phyloP scores from a whole-genome alignment of 73 alveolate genomes.

The Blepharisma stoltei region DNA sequence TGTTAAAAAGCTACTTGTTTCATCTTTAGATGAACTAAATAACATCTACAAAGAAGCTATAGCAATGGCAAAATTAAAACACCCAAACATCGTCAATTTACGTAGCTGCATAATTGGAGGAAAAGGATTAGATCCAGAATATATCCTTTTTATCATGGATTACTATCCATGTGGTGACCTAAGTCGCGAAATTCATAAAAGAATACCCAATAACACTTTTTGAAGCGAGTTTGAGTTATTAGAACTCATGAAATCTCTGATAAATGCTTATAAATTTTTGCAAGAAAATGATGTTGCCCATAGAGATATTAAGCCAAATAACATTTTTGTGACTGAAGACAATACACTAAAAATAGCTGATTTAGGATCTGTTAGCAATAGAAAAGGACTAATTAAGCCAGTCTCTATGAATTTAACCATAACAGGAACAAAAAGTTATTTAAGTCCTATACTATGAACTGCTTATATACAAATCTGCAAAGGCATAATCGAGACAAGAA shows the following conservation, averaged over 20 bases:
- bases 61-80: neutral
- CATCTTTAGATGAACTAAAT: neutral
- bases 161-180: neutral
- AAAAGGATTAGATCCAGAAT: neutral
- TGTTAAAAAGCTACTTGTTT: neutral
- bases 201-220: neutral
- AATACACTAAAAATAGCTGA: constrained; percentile 40
- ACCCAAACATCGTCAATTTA: neutral
- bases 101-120: neutral
- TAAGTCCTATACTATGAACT: neutral
- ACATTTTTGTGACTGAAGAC: constrained; percentile 40
- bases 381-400: neutral
- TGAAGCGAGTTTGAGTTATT: neutral
- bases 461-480: neutral
- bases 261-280: constrained; percentile 37
- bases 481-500: neutral
- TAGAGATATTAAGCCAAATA: constrained; percentile 63
- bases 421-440: neutral
- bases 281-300: constrained; percentile 38
- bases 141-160: neutral
- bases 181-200: neutral
- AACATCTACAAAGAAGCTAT: neutral
- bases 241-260: constrained; percentile 32
- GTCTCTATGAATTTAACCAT: neutral
- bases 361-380: constrained; percentile 34